These are phyloP conservation scores for Zygosaccharomyces rouxii DNA, from an alignment of 805 yeast genomes.

Conservation along the genomic window DNA sequence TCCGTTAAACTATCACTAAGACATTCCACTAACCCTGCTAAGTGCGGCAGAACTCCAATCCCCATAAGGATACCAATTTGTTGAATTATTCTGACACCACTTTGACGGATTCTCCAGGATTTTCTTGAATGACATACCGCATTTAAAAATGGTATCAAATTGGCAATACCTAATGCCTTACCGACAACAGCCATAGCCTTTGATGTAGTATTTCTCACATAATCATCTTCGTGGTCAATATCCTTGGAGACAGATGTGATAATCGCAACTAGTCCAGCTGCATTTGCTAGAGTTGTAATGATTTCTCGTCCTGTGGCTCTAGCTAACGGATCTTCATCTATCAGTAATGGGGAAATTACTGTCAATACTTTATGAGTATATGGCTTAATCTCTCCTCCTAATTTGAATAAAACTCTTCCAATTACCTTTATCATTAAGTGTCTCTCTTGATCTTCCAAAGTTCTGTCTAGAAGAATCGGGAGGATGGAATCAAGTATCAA, in stretches of 20 bases:
- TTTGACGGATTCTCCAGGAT: conserved; percentile 77
- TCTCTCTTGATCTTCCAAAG: conserved; percentile 75
- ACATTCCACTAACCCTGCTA: conserved; percentile 61
- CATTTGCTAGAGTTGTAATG: conserved; percentile 65
- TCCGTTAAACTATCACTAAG: conserved; percentile 57
- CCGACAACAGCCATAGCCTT: conserved; percentile 82
- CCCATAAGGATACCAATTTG: conserved; percentile 69
- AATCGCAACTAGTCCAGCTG: conserved; percentile 78
- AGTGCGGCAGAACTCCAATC: conserved; percentile 67
- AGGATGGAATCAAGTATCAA: conserved; percentile 64
- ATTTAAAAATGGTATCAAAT: conserved; percentile 70
- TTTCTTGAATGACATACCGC: conserved; percentile 76
- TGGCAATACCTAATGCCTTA: conserved; percentile 66
- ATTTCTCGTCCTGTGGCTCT: conserved; percentile 77
- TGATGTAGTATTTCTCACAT: conserved; percentile 69
- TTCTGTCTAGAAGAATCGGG: conserved; percentile 68
- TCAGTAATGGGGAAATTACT: conserved; percentile 72
- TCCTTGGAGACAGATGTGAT: conserved; percentile 77
- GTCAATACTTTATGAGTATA: conserved; percentile 65
- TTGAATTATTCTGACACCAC: conserved; percentile 74
- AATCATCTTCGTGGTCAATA: conserved; percentile 77
- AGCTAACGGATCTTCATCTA: conserved; percentile 73
- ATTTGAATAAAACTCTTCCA: conserved; percentile 60
- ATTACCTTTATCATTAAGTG: conserved; percentile 74
- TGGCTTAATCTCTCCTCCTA: conserved; percentile 66